Conservation (phyloP, 495 filamentous ascomycete genomes). For the Podospora anserina region DNA sequence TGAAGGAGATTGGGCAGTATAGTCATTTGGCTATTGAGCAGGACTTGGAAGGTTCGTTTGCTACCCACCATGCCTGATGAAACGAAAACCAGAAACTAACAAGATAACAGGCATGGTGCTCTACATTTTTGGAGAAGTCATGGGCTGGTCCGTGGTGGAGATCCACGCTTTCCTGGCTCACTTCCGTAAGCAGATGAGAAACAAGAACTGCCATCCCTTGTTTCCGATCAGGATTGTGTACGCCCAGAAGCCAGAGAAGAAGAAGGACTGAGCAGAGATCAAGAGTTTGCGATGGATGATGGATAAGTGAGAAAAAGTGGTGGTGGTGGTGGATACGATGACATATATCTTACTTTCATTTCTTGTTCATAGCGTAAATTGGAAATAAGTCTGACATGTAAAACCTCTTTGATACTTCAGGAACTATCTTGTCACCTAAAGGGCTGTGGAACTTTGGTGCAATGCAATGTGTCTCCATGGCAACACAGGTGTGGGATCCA, state of each 20-base stretch:
- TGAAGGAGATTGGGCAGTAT: constrained; percentile 6
- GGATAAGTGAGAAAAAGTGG: no score
- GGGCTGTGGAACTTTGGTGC: no score
- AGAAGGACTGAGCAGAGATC: background rate
- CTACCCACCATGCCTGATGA: background rate
- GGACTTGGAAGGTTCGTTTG: constrained; percentile 6
- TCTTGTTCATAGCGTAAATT: no score
- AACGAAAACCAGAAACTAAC: background rate
- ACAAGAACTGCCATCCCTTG: constrained; percentile 17
- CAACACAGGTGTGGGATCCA: no score
- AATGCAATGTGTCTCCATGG: no score
- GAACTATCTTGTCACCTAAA: no score
- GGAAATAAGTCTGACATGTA: no score
- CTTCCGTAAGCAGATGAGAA: constrained; percentile 21
- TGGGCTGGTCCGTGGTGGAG: constrained; percentile 27
- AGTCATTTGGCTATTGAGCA: background rate
- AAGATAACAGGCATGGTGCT: constrained; percentile 28
- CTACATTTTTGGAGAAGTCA: constrained; percentile 32
- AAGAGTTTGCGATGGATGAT: no score
- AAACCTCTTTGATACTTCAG: no score
- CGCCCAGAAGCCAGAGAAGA: constrained; percentile 32
- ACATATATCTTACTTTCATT: no score
- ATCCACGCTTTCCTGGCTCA: constrained; percentile 21
- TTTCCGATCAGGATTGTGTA: constrained; percentile 28
- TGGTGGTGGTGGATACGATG: no score